Evolutionary conservation across 371 early-diverging fungal genomes (phyloP), one percentile per base, ranked within the genome.

Genomic region (Mucor ambiguus): DNA sequence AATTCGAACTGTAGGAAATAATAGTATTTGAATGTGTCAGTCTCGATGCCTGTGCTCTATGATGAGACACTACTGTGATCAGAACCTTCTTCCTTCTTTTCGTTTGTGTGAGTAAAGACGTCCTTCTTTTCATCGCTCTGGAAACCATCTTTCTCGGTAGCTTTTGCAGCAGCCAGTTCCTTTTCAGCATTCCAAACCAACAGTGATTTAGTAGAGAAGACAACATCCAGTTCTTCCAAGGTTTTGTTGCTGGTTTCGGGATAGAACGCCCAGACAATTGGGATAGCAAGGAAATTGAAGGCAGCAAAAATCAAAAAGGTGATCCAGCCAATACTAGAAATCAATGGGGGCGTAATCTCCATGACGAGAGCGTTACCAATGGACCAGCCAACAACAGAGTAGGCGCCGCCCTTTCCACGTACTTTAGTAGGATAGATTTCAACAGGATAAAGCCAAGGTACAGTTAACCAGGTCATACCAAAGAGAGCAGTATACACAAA

Each of bases 301-400:
- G 71, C 72, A 37, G 71, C 80, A 67, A 78, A 80, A 49, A 80
- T 60, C 44, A 80, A 62, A 32, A 78, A 80, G 18, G 80, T 80
- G 11, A 72, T 72, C 76, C 76, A 78, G 3, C 78, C 78, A 66
- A 79, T 73, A 35, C 71, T 60, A 22, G 66, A 67, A 28, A 80
- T 67, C 76, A 80, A 70, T 14, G 74, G 75, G 12, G 76, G 80
- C 6, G 80, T 80, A 43, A 80, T 74, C 63, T 78, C 78, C 68
- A 73, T 77, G 30, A 80, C 78, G 0, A 78, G 52, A 11, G 77
- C 77, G 22, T 80, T 80, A 33, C 78, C 77, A n/a, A 80, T 52
- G 9, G 78, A 80, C 78, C 78, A 78, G 26, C 78, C 78, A n/a
- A 77, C 80, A 18, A 80, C 80, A 61, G 69, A 72, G 73, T 73